Base-by-base conservation (phyloP, 306 rosid species). In the Lathyrus sativus region DNA sequence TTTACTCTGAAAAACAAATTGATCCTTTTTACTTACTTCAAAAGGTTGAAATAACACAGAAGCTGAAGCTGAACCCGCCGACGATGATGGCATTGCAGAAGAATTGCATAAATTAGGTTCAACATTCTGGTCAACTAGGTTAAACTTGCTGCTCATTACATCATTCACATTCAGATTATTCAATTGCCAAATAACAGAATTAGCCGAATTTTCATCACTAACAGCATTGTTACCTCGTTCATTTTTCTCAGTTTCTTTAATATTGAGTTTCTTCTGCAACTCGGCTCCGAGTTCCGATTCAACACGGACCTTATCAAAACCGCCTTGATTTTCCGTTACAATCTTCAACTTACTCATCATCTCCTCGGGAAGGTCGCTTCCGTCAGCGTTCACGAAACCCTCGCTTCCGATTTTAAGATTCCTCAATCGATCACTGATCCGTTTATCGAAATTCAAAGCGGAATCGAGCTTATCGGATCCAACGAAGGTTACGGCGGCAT, bases 261-360 rank as follows among this genome's bases (percentile, higher is more conserved):
- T 67, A 60, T 62, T 80, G 78, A 85, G 68, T 58, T 83, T 89
- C 82, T 62, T 75, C 43, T 39, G 76, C 85, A 88, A 77, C 71
- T 88, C 87, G n/a, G 78, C 60, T 18, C 63, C 83, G 33, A 93
- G 91, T 35, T 87, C 88, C 13, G 70, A 76, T 37, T 73, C 91
- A 7, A 73, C 71, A 13, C 63, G 58, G 4, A 19, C 14, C 63
- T 66, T 69, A 62, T 39, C 67, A 17, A 64, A 78, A 67, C 55
- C 78, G 31, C 43, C 57, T 45, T 58, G 68, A 61, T 76, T 69
- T 15, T 61, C 46, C 67, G 68, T 44, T 62, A 26, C 79, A 73
- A 86, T 79, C 57, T 74, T 86, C 87, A 90, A 71, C 79, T 83
- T 86, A 59, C 62, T 77, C 78, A 80, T 77, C 75, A 79, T 56